Percentiles rank a stretch among this genome's conserved stretches.
These are phyloP conservation scores for Aspergillus caelatus DNA, from an alignment of 2,329 filamentous ascomycete genomes.

Conservation along the genomic window DNA sequence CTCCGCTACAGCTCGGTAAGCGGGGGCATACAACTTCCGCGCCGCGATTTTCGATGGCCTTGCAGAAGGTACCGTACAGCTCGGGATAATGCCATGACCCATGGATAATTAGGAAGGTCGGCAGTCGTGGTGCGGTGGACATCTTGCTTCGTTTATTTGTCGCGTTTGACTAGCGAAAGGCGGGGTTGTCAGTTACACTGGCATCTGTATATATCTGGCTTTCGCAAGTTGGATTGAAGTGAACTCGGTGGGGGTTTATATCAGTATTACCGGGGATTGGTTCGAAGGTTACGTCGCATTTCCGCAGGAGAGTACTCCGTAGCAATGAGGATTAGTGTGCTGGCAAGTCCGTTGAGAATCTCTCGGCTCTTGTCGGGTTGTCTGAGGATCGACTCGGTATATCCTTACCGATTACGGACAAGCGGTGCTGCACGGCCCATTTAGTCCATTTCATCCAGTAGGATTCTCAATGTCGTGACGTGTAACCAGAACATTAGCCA, in stretches of 20 bases:
- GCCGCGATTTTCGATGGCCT: not conserved
- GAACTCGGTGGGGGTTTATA: not conserved
- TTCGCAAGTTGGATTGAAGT: not conserved
- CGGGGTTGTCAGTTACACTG: not conserved
- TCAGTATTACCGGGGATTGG: not conserved
- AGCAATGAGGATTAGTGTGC: not conserved
- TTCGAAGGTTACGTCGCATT: not conserved
- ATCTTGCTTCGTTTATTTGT: not conserved
- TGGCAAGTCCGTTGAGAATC: not conserved
- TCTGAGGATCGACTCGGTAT: not conserved
- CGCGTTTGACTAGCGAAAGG: not conserved
- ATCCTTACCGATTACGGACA: not conserved
- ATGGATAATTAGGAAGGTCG: not conserved
- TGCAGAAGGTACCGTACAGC: not conserved
- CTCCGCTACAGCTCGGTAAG: conserved; percentile 13
- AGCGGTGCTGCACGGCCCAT: not conserved
- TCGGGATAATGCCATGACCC: not conserved
- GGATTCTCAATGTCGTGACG: not conserved
- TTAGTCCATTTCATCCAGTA: not conserved
- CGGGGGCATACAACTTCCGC: not conserved
- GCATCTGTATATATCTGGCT: not conserved
- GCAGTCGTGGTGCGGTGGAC: not conserved
- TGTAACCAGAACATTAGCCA: not conserved
- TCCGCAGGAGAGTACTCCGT: too few species aligned
- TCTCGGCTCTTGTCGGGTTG: not conserved